phyloP scores from a whole-genome alignment of 1,139 yeast genomes.

The Saccharomyces hybrid region DNA sequence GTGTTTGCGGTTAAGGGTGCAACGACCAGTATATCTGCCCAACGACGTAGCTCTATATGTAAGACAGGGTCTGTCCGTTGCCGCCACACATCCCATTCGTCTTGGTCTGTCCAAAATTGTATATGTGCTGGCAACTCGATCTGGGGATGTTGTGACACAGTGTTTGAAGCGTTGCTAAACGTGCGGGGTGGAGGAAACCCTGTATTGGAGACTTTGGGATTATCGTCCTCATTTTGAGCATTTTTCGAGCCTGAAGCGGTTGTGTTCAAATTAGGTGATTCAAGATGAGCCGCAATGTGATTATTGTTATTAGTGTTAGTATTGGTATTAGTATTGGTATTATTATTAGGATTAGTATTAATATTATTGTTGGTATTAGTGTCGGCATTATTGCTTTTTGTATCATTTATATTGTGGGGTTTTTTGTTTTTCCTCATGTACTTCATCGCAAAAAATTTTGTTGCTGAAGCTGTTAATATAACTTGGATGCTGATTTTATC shows the following conservation, averaged over 20 bases:
- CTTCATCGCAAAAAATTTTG: constrained; percentile 57
- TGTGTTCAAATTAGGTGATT: too few species aligned
- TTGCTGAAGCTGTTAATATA: constrained; percentile 74
- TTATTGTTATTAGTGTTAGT: neutral
- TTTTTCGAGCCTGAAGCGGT: too few species aligned
- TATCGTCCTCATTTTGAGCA: neutral
- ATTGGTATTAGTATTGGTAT: neutral
- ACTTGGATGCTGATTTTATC: constrained; percentile 73
- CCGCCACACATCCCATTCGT: constrained; percentile 89
- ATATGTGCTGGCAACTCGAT: constrained; percentile 53
- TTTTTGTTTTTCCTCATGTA: constrained; percentile 16
- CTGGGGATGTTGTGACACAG: constrained; percentile 14
- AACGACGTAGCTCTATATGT: constrained; percentile 84
- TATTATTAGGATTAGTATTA: neutral
- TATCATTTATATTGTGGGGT: neutral
- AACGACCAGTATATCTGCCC: constrained; percentile 89
- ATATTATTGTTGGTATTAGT: constrained; percentile 1
- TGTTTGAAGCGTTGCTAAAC: constrained; percentile 1
- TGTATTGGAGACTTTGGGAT: neutral
- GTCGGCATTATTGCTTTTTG: neutral
- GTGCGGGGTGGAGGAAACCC: neutral
- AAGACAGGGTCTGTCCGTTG: constrained; percentile 82
- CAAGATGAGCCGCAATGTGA: neutral
- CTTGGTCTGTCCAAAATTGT: constrained; percentile 79
- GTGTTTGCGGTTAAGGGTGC: constrained; percentile 95